Evolutionary conservation across 768 basidiomycete species (phyloP), one percentile per base, ranked within the genome.

Genomic region (Kwoniella dejecticola): DNA sequence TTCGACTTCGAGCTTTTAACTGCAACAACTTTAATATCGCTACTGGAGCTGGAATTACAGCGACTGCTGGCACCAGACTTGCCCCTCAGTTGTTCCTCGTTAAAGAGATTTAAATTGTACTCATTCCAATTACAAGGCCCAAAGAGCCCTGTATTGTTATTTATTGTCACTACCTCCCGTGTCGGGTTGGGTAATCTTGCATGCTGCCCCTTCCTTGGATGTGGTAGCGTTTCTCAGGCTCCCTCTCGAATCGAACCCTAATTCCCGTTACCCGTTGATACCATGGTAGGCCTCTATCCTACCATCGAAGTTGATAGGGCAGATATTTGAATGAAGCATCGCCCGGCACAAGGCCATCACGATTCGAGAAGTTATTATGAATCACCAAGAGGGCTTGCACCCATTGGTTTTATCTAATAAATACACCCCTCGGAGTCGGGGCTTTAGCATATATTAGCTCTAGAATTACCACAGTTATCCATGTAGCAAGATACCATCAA

Each of bases 391-490:
- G 75, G 69, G 71, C 71, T 67, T 69, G 46, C 62, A 65, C 64
- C 66, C 68, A 67, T 84, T 84, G 84, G 85, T 85, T 85, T 85
- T 84, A 85, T 85, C 85, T 86, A 83, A 83, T 83, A 85, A 85
- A 85, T 84, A 84, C 86, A 84, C 84, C 85, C 84, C 86, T 83
- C 78, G 83, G 84, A 85, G 86, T 86, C 81, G 83, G 84, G 84
- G 84, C 84, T 84, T 83, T 81, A 83, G 86, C 86, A 87, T 85
- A 83, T 84, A 84, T 84, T 84, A 85, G 85, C 85, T 85, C 84
- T 85, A 85, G 84, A 86, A 85, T 86, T 86, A 85, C 85, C 85
- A 86, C 85, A 85, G 85, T 85, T 86, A 86, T 86, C 85, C 85
- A 86, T 85, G 85, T 86, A 86, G 84, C 82, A 84, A 84, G 82